Base-by-base conservation (phyloP, 2,329 filamentous ascomycete genomes). In the Lanzia echinophila region DNA sequence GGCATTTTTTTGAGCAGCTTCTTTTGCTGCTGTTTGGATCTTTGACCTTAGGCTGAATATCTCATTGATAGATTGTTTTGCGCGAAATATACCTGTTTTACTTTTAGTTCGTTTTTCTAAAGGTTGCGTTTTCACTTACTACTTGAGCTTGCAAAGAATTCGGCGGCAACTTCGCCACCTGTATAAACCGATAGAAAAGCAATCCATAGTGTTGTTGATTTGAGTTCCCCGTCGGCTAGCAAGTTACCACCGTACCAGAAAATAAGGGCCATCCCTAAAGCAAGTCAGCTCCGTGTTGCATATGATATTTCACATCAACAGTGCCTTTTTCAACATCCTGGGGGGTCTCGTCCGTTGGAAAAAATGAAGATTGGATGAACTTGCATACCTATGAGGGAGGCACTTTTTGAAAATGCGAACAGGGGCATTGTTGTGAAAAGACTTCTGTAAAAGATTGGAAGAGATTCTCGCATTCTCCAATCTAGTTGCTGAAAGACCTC, bases 221-320 rank as follows among this genome's bases (percentile, higher is more conserved):
- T 60, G 42, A 72, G 72, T 56, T 76, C 71, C 7, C 58, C 61
- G 2, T 61, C 66, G 8, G 64, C 66, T 2, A 75, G 63, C 8
- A 76, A 68, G 38, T 67, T 68, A 2, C 69, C 72, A 28, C 72
- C 74, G 58, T 75, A 75, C 73, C 73, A 84, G 67, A 84, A 84
- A 12, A 78, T 80, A 13, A 84, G 75, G 1, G 81, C 81, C 55
- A 80, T 75, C 56, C 78, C 68, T 50, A 38, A 3, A 2, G n/a
- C 20, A 5, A 8, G 3, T 52, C 13, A 32, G 49, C 28, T 38
- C 5, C 6, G 8, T 20, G 3, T 33, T 36, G 19, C 3, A 42
- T 32, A n/a, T 22, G n/a, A 20, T 12, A 45, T 2, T 33, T 32
- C 2, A 44, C 19, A 3, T 22, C 24, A 33, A 6, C 2, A 19